A percentile compares a stretch with the other conserved stretches of the same genome.
phyloP scores from a whole-genome alignment of 1,284 basidiomycete species.

The Boletellus deceptivus region DNA sequence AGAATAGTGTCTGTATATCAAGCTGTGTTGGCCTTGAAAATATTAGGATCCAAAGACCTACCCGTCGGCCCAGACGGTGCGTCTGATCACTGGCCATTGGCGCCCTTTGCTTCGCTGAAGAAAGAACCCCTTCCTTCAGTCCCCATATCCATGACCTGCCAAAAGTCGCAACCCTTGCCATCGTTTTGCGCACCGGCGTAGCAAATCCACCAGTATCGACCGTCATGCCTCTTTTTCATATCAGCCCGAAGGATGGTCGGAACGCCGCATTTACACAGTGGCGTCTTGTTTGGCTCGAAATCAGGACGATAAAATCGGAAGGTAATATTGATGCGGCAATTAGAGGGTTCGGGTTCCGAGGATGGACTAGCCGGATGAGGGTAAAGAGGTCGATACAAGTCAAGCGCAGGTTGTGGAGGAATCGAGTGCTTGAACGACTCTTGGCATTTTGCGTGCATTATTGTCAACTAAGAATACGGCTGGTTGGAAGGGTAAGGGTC shows the following conservation, averaged over 20 bases:
- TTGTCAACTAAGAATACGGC: conserved; percentile 53
- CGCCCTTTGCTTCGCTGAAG: conserved; percentile 11
- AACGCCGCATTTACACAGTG: conserved; percentile 76
- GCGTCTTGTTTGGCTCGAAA: conserved; percentile 68
- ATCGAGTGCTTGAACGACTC: conserved; percentile 86
- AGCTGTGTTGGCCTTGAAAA: conserved; percentile 3
- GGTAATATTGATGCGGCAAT: conserved; percentile 84
- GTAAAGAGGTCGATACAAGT: conserved; percentile 68
- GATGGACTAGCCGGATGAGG: conserved; percentile 40
- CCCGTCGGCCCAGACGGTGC: conserved; percentile 1
- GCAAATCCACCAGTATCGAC: conserved; percentile 84
- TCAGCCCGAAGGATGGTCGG: conserved; percentile 78
- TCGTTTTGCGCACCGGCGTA: conserved; percentile 81
- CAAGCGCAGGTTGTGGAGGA: conserved; percentile 73
- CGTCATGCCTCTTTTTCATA: conserved; percentile 64
- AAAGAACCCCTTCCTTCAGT: conserved; percentile 68
- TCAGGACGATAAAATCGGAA: conserved; percentile 88
- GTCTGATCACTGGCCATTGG: conserved; percentile 29
- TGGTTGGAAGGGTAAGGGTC: neutral
- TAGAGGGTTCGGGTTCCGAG: conserved; percentile 48
- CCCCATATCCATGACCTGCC: conserved; percentile 76
- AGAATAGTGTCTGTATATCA: neutral
- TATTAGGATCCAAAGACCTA: neutral
- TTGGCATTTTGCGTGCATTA: conserved; percentile 92
- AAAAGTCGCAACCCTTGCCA: conserved; percentile 81